Base-by-base conservation (phyloP, 129 eudicot species). In the Deinandra increscens region DNA sequence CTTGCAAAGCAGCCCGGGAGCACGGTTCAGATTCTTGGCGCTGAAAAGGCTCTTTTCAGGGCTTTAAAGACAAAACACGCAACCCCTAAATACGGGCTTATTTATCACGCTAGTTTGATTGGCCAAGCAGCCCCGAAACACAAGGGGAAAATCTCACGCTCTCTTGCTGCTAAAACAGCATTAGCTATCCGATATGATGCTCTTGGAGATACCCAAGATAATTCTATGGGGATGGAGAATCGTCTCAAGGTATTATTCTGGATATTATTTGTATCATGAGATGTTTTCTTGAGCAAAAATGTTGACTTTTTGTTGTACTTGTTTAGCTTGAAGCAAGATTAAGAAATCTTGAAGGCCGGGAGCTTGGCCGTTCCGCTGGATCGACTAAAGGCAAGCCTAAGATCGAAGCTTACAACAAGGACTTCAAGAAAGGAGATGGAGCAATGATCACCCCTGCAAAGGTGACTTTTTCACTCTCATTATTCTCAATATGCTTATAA, bases 351-450 rank as follows among this genome's bases (percentile, higher is more conserved):
- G 97, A 91, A 82, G 96, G 96, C 6, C 75, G 79, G 81, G 96
- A 91, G 34, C 78, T 91, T 15, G 76, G 86, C 34, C 87, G 85
- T 18, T 82, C 96, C 64, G 94, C 94, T 48, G 96, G 96, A 12
- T 81, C 96, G 22, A 89, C 84, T 36, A 91, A 91, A 81, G 97
- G 97, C 38, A 91, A 91, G 63, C 94, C 97, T 9, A 84, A 86
- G 82, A 88, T 91, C 5, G 97, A 91, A 76, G 50, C 79, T 59
- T 91, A 91, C 68, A 91, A 91, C 76, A 91, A 91, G 80, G 97
- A 91, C 60, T 76, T 81, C 17, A 91, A 88, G 81, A 83, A 76
- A 62, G 96, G 93, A 53, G 79, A 83, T 6, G 95, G 95, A 3
- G 97, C 86, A 34, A 63, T 91, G 76, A 86, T 91, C 20, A 86